Evolutionary conservation across 257 asterid species (phyloP).

Genomic region (Lycium ferocissimum): DNA sequence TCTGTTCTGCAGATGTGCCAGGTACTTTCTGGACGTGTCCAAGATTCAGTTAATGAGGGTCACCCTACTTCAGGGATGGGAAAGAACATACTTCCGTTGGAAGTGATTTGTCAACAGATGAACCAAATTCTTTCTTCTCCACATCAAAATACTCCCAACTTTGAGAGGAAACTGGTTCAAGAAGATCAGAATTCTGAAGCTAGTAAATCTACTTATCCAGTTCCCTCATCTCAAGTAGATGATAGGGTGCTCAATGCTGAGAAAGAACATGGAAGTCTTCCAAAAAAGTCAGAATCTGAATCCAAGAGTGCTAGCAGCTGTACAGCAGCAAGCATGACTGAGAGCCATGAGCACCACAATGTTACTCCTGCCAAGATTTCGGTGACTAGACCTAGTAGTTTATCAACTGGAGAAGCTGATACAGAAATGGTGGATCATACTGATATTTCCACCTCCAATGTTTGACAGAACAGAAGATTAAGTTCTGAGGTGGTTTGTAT

Average conservation of each 20-base stretch:
- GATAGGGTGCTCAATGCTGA: slow-evolving; percentile 34
- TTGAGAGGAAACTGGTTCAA: slow-evolving; percentile 27
- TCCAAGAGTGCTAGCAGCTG: slow-evolving; percentile 15
- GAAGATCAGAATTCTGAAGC: slow-evolving; percentile 39
- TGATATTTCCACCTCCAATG: slow-evolving; percentile 17
- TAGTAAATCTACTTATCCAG: slow-evolving; percentile 31
- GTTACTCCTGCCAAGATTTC: slow-evolving; percentile 12
- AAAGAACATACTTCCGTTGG: slow-evolving; percentile 51
- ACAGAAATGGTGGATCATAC: slow-evolving; percentile 19
- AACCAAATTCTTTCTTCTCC: slow-evolving; percentile 54
- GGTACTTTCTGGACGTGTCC: slow-evolving; percentile 52
- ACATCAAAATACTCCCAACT: slow-evolving; percentile 38
- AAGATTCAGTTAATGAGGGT: slow-evolving; percentile 39
- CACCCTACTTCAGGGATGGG: slow-evolving; percentile 51
- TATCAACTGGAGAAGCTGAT: slow-evolving; percentile 21
- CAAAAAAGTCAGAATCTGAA: neutral
- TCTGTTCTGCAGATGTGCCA: slow-evolving; percentile 60
- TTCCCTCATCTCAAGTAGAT: slow-evolving; percentile 31
- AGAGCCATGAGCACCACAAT: neutral
- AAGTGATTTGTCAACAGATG: slow-evolving; percentile 52
- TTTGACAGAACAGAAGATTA: neutral
- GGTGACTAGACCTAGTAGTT: slow-evolving; percentile 9
- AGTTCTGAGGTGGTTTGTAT: neutral
- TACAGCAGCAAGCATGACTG: neutral
- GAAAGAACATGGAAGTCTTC: slow-evolving; percentile 3